Conservation (phyloP, 2,329 filamentous ascomycete species). For the Didymella pomorum region DNA sequence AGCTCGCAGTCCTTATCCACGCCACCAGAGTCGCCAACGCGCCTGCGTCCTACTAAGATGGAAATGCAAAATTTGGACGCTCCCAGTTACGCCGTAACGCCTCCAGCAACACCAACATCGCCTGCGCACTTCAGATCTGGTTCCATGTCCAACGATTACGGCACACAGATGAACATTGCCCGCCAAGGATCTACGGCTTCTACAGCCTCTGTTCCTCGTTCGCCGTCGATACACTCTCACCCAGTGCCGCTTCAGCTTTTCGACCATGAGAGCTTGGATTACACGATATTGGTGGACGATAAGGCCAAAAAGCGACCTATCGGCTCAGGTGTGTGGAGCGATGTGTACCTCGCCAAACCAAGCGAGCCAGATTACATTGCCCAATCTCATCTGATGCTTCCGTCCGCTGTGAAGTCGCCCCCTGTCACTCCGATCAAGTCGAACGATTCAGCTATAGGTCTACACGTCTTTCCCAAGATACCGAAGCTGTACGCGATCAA, state of each 20-base stretch:
- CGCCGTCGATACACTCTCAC: slow-evolving; percentile 29
- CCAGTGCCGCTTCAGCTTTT: slow-evolving; percentile 37
- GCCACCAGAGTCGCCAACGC: slow-evolving; percentile 39
- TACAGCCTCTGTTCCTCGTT: slow-evolving; percentile 21
- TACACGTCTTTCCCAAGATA: slow-evolving; percentile 17
- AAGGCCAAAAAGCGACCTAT: slow-evolving; percentile 40
- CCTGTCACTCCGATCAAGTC: slow-evolving; percentile 40
- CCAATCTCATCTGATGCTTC: slow-evolving; percentile 12
- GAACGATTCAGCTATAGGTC: slow-evolving; percentile 25
- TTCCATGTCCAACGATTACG: slow-evolving; percentile 30
- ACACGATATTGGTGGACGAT: slow-evolving; percentile 33
- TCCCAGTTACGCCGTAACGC: slow-evolving; percentile 36
- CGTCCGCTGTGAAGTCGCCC: slow-evolving; percentile 30
- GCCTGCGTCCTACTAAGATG: slow-evolving; percentile 30
- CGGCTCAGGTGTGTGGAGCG: slow-evolving; percentile 48
- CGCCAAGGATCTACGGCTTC: slow-evolving; percentile 36
- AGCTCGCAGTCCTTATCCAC: slow-evolving; percentile 28
- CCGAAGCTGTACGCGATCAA: slow-evolving; percentile 47
- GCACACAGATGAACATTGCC: slow-evolving; percentile 29
- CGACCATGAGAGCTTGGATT: slow-evolving; percentile 37
- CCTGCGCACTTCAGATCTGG: slow-evolving; percentile 30
- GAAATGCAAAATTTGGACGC: slow-evolving; percentile 21
- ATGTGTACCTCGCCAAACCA: slow-evolving; percentile 47
- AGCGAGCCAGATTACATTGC: slow-evolving; percentile 25
- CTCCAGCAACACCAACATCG: slow-evolving; percentile 41